These are phyloP conservation scores for Mallotus japonicus DNA, from an alignment of 441 rosid species.

Conservation along the genomic window DNA sequence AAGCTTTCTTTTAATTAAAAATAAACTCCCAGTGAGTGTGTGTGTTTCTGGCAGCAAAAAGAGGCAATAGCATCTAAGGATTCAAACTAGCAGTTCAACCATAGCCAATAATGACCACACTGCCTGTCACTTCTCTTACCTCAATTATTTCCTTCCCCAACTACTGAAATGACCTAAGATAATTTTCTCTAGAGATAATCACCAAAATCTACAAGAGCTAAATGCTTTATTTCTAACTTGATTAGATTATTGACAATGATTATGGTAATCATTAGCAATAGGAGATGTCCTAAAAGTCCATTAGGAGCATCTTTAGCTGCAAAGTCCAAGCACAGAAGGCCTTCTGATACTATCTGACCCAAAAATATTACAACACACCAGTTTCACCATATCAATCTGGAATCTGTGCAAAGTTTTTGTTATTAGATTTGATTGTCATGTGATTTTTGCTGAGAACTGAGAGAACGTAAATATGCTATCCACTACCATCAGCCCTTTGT, in stretches of 20 bases:
- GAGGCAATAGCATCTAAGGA: background rate
- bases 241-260: background rate
- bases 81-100: background rate
- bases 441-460: too few species aligned
- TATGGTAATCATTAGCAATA: background rate
- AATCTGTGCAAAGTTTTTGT: too few species aligned
- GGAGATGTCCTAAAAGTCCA: background rate
- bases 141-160: background rate
- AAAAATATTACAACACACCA: background rate
- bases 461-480: too few species aligned
- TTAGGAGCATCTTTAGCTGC: background rate
- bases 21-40: background rate
- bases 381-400: background rate
- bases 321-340: background rate
- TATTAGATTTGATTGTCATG: too few species aligned
- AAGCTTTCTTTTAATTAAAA: background rate
- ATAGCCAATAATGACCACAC: background rate
- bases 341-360: background rate
- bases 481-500: too few species aligned
- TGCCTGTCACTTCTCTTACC: slow-evolving; percentile 10
- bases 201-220: background rate
- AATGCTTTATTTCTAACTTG: background rate
- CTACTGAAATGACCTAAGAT: background rate
- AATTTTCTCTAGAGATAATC: background rate
- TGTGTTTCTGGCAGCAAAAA: slow-evolving; percentile 2